Base-by-base conservation (phyloP, 805 yeast genomes). In the Saturnispora quitensis region DNA sequence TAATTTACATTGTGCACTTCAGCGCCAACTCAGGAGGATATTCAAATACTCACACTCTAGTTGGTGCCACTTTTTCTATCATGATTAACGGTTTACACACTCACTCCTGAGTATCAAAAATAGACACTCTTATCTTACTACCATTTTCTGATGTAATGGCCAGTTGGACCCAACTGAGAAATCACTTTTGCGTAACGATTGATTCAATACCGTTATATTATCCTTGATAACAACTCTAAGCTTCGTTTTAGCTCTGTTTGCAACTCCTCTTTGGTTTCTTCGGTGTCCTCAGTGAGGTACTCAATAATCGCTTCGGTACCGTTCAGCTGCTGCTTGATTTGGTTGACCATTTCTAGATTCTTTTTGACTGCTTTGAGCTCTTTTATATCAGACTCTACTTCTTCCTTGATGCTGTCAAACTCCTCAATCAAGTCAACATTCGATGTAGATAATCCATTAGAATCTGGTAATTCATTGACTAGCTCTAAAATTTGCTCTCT, bases 391-490 rank as follows among this genome's bases (percentile, higher is more conserved):
- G 28, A 22, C 4, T 51, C 40, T 40, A 68, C 43, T 22, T 50
- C 40, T 7, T 53, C 53, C 9, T 55, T 51, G 9, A 56, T 47
- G 1, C 38, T 33, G 35, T 64, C 66, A 47, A 66, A 68, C 22
- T 56, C 53, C 28, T 53, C 60, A 18, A 62, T 54, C n/a, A 66
- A 45, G 12, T 56, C 61, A 5, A 54, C 38, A 40, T 62, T 56
- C 7, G 55, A 51, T 12, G 60, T 58, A 7, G 48, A 34, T 7
- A 65, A 35, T 3, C 57, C 48, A 27, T 59, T 56, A 0, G 64
- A 53, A 10, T 52, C 54, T 2, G 72, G 72, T 17, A 68, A 52
- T 50, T 68, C 71, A 22, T 58, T 53, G 8, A 67, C 55, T 50
- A 67, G 50, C 8, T 47, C 50, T 24, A 62, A 44, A 7, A 65